phyloP scores from a whole-genome alignment of 2,329 filamentous ascomycete genomes.

The Colletotrichum camelliae region DNA sequence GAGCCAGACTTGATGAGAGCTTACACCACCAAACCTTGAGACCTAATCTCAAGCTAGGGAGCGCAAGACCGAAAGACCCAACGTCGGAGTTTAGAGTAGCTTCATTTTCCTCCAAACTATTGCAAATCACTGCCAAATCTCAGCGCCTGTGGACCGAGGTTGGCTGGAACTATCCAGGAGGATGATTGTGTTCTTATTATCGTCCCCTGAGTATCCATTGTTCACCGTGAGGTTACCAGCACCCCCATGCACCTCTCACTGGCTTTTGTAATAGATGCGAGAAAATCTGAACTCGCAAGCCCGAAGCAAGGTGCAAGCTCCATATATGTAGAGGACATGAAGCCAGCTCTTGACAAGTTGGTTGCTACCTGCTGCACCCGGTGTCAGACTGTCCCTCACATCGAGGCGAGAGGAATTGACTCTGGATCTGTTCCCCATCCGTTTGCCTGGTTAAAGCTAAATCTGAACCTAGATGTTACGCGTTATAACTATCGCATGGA shows the following conservation, averaged over 20 bases:
- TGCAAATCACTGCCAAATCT: not conserved
- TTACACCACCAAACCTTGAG: not conserved
- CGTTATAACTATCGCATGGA: not conserved
- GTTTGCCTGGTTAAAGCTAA: not conserved
- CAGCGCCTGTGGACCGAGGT: not conserved
- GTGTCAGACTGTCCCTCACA: not conserved
- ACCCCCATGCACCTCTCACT: not conserved
- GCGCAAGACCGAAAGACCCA: not conserved
- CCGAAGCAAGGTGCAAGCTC: not conserved
- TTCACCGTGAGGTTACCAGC: not conserved
- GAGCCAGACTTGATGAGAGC: not conserved
- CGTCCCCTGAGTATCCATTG: not conserved
- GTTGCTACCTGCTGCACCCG: not conserved
- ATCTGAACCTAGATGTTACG: no score
- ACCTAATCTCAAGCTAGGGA: not conserved
- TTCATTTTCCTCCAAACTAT: not conserved
- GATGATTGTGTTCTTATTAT: not conserved
- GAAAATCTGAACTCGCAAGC: not conserved
- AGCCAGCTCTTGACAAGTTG: not conserved
- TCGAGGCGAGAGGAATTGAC: not conserved
- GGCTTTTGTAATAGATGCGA: not conserved
- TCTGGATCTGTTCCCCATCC: not conserved
- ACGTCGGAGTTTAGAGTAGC: not conserved
- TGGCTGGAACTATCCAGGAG: not conserved
- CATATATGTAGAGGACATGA: not conserved